These are phyloP conservation scores for Cladorrhinum sp. DNA, from an alignment of 2,329 filamentous ascomycete species.

Conservation along the genomic window DNA sequence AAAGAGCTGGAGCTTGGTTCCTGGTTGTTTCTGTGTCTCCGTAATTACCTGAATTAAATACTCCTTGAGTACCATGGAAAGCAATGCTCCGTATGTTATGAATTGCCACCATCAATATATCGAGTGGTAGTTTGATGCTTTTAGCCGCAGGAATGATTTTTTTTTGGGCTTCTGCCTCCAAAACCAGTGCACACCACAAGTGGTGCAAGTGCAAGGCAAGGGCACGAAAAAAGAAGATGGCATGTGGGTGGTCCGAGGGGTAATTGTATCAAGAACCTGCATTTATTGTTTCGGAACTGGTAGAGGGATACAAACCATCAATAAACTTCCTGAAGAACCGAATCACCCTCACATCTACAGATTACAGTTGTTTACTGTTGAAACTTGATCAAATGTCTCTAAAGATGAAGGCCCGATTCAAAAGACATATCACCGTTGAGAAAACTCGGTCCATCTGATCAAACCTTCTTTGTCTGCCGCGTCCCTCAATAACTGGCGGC, in stretches of 20 bases:
- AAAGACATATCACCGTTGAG: background rate
- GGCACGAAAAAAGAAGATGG: background rate
- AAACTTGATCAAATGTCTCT: background rate
- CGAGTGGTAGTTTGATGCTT: conserved; percentile 2
- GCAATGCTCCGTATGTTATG: background rate
- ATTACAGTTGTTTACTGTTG: background rate
- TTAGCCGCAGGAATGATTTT: conserved; percentile 14
- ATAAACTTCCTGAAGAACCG: background rate
- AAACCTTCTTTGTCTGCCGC: background rate
- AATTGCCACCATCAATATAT: background rate
- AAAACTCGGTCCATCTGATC: background rate
- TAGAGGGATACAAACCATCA: background rate
- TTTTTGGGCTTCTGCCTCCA: background rate
- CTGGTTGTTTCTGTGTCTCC: background rate
- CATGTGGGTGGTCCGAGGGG: background rate
- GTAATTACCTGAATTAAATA: background rate
- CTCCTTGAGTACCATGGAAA: background rate
- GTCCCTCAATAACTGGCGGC: conserved; percentile 10
- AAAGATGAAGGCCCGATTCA: background rate
- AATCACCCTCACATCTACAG: background rate
- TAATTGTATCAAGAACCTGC: background rate
- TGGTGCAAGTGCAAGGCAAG: background rate
- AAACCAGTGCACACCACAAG: background rate
- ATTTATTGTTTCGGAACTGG: conserved; percentile 2
- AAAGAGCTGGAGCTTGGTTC: background rate